Evolutionary conservation across 2,329 filamentous ascomycete genomes (phyloP), one percentile per base, ranked within the genome.

Genomic region (Apiospora pterosperma): DNA sequence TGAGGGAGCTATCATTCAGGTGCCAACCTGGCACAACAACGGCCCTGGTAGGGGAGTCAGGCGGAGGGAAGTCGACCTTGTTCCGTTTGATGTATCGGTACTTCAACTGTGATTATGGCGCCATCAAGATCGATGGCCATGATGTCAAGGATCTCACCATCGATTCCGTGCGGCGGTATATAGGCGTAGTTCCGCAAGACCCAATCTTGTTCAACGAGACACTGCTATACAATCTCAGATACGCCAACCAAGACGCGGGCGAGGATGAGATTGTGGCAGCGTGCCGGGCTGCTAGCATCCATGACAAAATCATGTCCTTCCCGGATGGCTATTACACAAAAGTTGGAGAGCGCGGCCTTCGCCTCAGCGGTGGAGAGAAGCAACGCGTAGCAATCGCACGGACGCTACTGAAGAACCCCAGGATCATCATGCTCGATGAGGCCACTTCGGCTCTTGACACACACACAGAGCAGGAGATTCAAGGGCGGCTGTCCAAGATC

Each of bases 21-120:
- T 97, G 94, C 76, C 81, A 82, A 21, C 94, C 96, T 2, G 96
- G 96, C 62, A 97, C 93, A 0, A 98, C 94, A 0, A 99, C 95
- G 6, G 96, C 96, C 0, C 90, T 99, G 68, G 96, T 99, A 21
- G 96, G 96, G 68, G 95, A 98, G 77, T 98, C 95, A 36, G 96
- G 96, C 58, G 96, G 96, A 65, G 96, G 96, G 69, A 99, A 99
- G 78, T 98, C 95, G 2, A 99, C 96, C 0, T 87, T 99, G 31
- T 97, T 99, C 82, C 91, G 96, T 61, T 86, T 98, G 60, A 89
- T 99, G 76, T 98, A 97, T 83, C 91, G 96, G 21, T 99, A 97
- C 78, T 99, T 98, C 82, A 96, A 97, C 74, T 88, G 90, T 63
- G 84, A 89, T 62, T 85, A 88, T 62, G 96, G 96, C 39, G 88